Percentiles rank a stretch among this genome's conserved stretches.
These are phyloP conservation scores for Colletotrichum lentis DNA, from an alignment of 2,329 filamentous ascomycete species.

Conservation along the genomic window DNA sequence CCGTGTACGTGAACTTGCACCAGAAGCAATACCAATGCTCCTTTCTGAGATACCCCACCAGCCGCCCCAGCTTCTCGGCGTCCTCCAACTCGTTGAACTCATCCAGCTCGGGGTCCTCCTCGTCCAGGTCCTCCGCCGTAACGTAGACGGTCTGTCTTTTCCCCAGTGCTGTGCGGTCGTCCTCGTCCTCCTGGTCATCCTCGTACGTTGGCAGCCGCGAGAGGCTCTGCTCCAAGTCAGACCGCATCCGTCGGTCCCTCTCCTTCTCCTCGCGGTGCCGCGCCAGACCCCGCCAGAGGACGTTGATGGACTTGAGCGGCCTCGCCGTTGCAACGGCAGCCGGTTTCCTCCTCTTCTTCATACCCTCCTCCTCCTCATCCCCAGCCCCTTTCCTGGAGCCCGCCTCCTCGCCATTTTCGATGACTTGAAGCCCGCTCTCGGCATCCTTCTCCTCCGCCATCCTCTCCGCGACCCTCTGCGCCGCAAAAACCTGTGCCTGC, in stretches of 20 bases:
- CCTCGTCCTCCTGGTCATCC: conserved; percentile 72
- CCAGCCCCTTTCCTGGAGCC: conserved; percentile 43
- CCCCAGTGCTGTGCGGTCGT: conserved; percentile 75
- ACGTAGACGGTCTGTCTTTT: conserved; percentile 63
- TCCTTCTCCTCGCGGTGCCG: conserved; percentile 75
- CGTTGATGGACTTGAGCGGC: conserved; percentile 72
- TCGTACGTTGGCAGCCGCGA: conserved; percentile 71
- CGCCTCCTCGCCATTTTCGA: conserved; percentile 5
- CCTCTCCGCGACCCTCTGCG: conserved; percentile 83
- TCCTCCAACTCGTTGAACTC: conserved; percentile 77
- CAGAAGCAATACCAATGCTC: conserved; percentile 90
- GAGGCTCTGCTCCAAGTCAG: conserved; percentile 72
- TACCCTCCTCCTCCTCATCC: too few relatives aligned
- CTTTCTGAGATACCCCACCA: conserved; percentile 75
- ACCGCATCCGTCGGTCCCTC: conserved; percentile 69
- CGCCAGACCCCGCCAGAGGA: conserved; percentile 82
- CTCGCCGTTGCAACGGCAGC: conserved; percentile 50
- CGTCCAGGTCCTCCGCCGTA: conserved; percentile 74
- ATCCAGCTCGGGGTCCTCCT: conserved; percentile 81
- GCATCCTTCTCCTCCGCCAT: conserved; percentile 67
- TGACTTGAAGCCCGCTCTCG: conserved; percentile 8
- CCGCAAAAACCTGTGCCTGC: conserved; percentile 76
- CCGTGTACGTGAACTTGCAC: conserved; percentile 86
- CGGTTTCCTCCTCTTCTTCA: conserved; percentile 43
- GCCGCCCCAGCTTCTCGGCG: conserved; percentile 69